Evolutionary conservation across 495 filamentous ascomycete genomes (phyloP).

Genomic region (Xylaria palmicola): DNA sequence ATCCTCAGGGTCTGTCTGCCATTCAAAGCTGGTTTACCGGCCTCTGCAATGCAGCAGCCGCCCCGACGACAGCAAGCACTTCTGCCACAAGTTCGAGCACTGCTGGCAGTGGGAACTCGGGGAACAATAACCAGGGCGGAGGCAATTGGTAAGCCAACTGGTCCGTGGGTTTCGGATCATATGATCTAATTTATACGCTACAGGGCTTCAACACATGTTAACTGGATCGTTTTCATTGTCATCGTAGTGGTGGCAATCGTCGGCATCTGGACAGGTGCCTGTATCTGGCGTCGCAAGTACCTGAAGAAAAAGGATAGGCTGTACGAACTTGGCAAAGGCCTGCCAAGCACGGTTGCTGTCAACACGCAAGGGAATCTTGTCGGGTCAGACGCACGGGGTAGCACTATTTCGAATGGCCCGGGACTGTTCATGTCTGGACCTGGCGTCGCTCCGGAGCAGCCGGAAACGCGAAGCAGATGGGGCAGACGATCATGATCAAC

Average conservation of each 20-base stretch:
- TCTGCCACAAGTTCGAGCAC: conserved; percentile 22
- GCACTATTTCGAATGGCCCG: conserved; percentile 20
- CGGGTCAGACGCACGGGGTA: conserved; percentile 28
- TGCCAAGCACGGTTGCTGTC: conserved; percentile 29
- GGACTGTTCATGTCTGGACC: conserved; percentile 33
- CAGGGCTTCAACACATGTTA: conserved; percentile 52
- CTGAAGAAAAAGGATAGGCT: conserved; percentile 51
- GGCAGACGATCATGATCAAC: conserved; percentile 6
- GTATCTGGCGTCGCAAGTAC: conserved; percentile 52
- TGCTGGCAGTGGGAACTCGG: conserved; percentile 16
- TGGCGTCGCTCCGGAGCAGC: conserved; percentile 15
- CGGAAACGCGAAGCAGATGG: conserved; percentile 17
- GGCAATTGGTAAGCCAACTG: conserved; percentile 28
- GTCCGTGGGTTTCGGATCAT: neutral
- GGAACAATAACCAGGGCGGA: conserved; percentile 15
- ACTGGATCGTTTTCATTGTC: conserved; percentile 58
- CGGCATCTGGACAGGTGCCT: conserved; percentile 54
- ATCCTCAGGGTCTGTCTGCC: conserved; percentile 33
- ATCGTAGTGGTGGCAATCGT: conserved; percentile 51
- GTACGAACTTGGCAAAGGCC: conserved; percentile 46
- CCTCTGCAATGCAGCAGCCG: conserved; percentile 36
- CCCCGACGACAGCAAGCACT: conserved; percentile 22
- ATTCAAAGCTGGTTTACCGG: conserved; percentile 53
- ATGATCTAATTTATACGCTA: neutral
- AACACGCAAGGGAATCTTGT: conserved; percentile 35